Percentiles rank a stretch among this genome's conserved stretches.
These are phyloP conservation scores for Salix caprea DNA, from an alignment of 345 rosid genomes.

Conservation along the genomic window DNA sequence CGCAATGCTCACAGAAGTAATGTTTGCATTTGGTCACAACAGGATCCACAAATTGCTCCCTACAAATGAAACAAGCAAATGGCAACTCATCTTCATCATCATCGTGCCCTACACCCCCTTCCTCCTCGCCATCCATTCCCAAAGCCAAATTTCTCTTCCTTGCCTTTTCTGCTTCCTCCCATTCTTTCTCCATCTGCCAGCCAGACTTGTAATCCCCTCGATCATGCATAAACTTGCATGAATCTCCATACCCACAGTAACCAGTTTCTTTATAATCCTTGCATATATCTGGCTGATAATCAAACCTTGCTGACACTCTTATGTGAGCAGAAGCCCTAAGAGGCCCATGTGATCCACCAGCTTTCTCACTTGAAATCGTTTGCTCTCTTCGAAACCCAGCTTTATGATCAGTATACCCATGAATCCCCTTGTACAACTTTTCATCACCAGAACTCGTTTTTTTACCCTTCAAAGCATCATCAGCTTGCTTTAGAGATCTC, in stretches of 20 bases:
- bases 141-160: conserved; percentile 75
- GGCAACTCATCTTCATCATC: conserved; percentile 55
- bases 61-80: conserved; percentile 84
- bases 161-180: conserved; percentile 83
- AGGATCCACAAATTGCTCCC: conserved; percentile 72
- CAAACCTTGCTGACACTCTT: conserved; percentile 81
- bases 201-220: conserved; percentile 91
- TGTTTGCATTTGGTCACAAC: conserved; percentile 86
- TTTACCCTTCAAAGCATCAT: conserved; percentile 62
- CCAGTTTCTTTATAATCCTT: conserved; percentile 96
- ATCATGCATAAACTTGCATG: conserved; percentile 90
- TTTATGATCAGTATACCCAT: conserved; percentile 79
- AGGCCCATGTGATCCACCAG: conserved; percentile 90
- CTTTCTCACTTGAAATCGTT: conserved; percentile 82
- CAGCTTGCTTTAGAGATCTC: conserved; percentile 66
- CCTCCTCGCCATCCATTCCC: conserved; percentile 58
- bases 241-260: conserved; percentile 87
- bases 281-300: conserved; percentile 88
- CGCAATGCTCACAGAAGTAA: conserved; percentile 91
- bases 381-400: conserved; percentile 93
- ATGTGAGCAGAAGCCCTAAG: conserved; percentile 93
- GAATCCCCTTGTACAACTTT: conserved; percentile 73
- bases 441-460: conserved; percentile 40
- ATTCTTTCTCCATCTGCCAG: conserved; percentile 86
- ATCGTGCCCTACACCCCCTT: conserved; percentile 25